Percentiles rank a stretch among this genome's conserved stretches.
Conservation (phyloP, 1,139 yeast species). For the Protomyces inouyei region DNA sequence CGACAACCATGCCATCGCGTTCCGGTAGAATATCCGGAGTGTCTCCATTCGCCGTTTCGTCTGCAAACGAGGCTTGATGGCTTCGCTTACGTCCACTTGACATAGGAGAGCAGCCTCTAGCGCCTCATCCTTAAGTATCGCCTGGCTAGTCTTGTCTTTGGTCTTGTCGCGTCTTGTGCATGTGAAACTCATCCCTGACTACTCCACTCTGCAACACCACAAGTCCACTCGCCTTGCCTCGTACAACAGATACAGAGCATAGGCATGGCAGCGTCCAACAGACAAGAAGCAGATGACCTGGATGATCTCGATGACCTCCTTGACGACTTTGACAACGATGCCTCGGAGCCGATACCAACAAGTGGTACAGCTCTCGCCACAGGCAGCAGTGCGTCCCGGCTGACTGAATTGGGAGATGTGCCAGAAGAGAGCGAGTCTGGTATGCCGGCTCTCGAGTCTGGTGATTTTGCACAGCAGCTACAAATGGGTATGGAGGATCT, state of each 20-base stretch:
- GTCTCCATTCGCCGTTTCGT: too few species aligned
- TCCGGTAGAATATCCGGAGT: too few species aligned
- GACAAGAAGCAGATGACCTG: constrained; percentile 28
- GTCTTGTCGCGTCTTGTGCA: too few species aligned
- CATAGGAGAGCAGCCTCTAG: too few species aligned
- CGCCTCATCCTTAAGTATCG: too few species aligned
- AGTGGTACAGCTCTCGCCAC: constrained; percentile 1
- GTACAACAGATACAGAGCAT: background rate
- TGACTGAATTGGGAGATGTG: background rate
- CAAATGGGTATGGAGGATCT: constrained; percentile 44
- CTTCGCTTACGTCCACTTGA: background rate
- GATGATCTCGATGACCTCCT: constrained; percentile 32
- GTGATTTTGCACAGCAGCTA: constrained; percentile 43
- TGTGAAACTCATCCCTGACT: background rate
- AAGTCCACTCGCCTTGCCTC: too few species aligned
- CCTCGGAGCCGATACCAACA: constrained; percentile 20
- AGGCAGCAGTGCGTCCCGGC: background rate
- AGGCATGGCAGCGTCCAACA: background rate
- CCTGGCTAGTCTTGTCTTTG: too few species aligned
- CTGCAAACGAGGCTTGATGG: background rate
- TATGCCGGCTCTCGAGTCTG: constrained; percentile 32
- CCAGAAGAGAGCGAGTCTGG: constrained; percentile 1
- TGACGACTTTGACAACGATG: constrained; percentile 24
- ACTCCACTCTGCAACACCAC: background rate
- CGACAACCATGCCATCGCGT: background rate